phyloP scores from a whole-genome alignment of 768 basidiomycete genomes.

The Suillus variegatus region DNA sequence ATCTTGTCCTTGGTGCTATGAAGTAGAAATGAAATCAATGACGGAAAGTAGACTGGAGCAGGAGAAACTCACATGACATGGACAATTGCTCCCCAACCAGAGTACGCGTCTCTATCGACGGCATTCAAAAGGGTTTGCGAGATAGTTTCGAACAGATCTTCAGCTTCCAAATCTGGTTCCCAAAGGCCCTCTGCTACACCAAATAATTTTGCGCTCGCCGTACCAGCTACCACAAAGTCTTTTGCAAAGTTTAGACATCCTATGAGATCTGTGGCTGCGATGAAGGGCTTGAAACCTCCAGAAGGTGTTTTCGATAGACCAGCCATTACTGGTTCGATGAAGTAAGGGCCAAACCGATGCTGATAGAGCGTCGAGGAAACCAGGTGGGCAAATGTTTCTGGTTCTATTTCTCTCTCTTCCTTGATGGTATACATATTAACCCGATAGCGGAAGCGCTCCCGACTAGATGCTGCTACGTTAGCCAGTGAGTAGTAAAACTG shows the following conservation, averaged over 20 bases:
- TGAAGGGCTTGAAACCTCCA: conserved; percentile 83
- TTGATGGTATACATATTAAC: conserved; percentile 99
- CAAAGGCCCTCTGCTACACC: conserved; percentile 98
- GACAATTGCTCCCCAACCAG: conserved; percentile 95
- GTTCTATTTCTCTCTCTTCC: conserved; percentile 95
- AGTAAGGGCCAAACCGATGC: conserved; percentile 94
- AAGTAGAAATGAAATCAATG: conserved; percentile 11
- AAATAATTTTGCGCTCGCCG: conserved; percentile 88
- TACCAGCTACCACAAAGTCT: conserved; percentile 96
- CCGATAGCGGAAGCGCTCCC: conserved; percentile 88
- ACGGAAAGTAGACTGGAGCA: conserved; percentile 8
- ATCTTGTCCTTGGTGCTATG: conserved; percentile 70
- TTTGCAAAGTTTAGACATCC: conserved; percentile 93
- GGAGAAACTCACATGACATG: conserved; percentile 81
- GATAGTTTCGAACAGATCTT: conserved; percentile 98
- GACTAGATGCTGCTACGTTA: conserved; percentile 44
- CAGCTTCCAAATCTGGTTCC: conserved; percentile 96
- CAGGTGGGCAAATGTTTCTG: conserved; percentile 94
- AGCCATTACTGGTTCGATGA: conserved; percentile 95
- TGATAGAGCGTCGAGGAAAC: conserved; percentile 96
- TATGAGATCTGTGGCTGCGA: conserved; percentile 92
- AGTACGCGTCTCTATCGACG: conserved; percentile 94
- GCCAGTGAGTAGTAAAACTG: conserved; percentile 1
- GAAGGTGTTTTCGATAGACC: conserved; percentile 77
- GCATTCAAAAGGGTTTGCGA: conserved; percentile 95